These are phyloP conservation scores for Auricularia sp. DNA, from an alignment of 768 basidiomycete genomes.

Conservation along the genomic window DNA sequence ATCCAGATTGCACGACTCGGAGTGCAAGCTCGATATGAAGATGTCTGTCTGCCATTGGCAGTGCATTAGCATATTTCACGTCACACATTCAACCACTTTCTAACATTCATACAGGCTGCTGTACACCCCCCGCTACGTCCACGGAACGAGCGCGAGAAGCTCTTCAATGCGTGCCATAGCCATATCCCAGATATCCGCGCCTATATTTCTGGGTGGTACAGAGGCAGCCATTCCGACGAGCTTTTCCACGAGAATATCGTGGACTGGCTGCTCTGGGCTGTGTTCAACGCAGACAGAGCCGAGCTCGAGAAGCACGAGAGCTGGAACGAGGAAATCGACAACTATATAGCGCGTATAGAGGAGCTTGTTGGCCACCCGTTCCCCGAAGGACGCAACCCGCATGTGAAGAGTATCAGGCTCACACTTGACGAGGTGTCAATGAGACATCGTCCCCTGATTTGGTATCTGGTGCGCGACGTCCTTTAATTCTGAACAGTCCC, in stretches of 20 bases:
- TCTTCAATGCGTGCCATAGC: conserved; percentile 41
- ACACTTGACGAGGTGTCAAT: conserved; percentile 48
- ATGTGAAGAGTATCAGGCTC: conserved; percentile 37
- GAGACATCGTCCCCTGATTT: conserved; percentile 50
- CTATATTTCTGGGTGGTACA: conserved; percentile 43
- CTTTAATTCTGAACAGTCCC: not conserved
- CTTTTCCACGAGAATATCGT: conserved; percentile 39
- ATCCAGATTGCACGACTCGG: too few relatives aligned
- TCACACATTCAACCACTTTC: not conserved
- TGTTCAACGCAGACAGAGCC: conserved; percentile 37
- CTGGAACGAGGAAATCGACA: conserved; percentile 43
- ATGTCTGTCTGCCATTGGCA: too few relatives aligned
- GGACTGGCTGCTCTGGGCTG: conserved; percentile 59
- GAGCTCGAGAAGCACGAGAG: conserved; percentile 19
- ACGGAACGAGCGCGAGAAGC: conserved; percentile 32
- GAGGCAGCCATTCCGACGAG: conserved; percentile 17
- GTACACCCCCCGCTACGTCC: conserved; percentile 28
- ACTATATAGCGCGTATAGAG: conserved; percentile 36
- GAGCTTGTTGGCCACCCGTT: conserved; percentile 30
- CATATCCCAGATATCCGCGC: conserved; percentile 13
- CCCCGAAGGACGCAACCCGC: conserved; percentile 29
- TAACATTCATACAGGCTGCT: conserved; percentile 16
- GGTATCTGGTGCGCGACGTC: conserved; percentile 45
- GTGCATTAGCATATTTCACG: too few relatives aligned
- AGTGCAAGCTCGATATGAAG: too few relatives aligned